Percentiles rank a stretch among this genome's conserved stretches.
These are phyloP conservation scores for Coemansia sp. DNA, from an alignment of 192 early-diverging fungal species.

Conservation along the genomic window DNA sequence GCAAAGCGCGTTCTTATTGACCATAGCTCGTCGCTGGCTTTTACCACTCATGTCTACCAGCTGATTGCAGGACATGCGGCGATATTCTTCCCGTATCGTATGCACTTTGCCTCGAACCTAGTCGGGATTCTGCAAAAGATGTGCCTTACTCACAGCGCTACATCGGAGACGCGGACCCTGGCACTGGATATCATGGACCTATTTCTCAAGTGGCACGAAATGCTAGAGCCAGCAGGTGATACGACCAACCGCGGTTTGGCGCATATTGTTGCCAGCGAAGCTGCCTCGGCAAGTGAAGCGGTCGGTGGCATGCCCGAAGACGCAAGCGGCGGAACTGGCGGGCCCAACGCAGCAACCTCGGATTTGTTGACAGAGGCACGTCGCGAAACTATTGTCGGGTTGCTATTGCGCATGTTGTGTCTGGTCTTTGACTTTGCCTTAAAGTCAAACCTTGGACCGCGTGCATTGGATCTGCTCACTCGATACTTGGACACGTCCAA, in stretches of 20 bases:
- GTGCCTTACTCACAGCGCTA: slow-evolving; percentile 81
- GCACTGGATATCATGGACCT: slow-evolving; percentile 91
- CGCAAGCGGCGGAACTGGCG: neutral
- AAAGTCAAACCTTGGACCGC: slow-evolving; percentile 41
- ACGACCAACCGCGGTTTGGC: neutral
- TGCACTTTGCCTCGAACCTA: slow-evolving; percentile 90
- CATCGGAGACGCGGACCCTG: slow-evolving; percentile 79
- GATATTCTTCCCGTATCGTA: slow-evolving; percentile 85
- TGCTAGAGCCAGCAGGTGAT: slow-evolving; percentile 48
- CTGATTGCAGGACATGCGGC: slow-evolving; percentile 84
- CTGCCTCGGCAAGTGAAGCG: neutral
- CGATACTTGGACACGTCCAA: slow-evolving; percentile 38
- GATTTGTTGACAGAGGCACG: slow-evolving; percentile 38
- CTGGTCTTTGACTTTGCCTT: slow-evolving; percentile 52
- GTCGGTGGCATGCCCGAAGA: neutral
- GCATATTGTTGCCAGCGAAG: neutral
- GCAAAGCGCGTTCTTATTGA: slow-evolving; percentile 89
- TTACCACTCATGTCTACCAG: slow-evolving; percentile 91
- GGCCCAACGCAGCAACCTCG: neutral
- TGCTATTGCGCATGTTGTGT: slow-evolving; percentile 50
- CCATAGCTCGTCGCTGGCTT: slow-evolving; percentile 87
- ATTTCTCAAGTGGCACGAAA: slow-evolving; percentile 87
- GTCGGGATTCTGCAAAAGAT: slow-evolving; percentile 83
- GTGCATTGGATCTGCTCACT: slow-evolving; percentile 34
- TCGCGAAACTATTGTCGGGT: slow-evolving; percentile 47